These are phyloP conservation scores for Cyanidiococcus yangmingshanensis DNA, from an alignment of 23 red algal species.

Conservation along the genomic window DNA sequence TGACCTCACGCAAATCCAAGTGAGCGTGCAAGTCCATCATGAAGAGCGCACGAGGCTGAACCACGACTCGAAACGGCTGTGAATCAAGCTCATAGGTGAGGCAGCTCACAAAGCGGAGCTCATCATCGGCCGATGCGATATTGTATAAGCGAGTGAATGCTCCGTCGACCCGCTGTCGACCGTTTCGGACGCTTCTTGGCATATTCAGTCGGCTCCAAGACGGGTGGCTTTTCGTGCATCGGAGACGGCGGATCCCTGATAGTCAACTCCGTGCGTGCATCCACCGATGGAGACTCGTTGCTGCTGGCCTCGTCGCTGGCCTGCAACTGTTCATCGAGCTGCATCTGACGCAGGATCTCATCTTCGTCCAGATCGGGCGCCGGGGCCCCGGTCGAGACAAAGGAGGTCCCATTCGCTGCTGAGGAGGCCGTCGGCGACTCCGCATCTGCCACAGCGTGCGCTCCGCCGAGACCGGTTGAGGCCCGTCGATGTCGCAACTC, in stretches of 20 bases:
- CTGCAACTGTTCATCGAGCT: slow-evolving; percentile 10
- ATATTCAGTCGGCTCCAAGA: neutral
- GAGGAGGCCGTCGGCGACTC: neutral
- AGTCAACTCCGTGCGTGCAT: neutral
- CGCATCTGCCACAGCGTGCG: neutral
- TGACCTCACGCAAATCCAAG: slow-evolving; percentile 49
- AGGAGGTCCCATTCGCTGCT: neutral
- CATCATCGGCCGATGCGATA: neutral
- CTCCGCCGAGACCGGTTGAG: neutral
- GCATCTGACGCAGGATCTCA: slow-evolving; percentile 26
- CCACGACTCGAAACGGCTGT: slow-evolving; percentile 27
- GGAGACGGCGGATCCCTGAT: neutral
- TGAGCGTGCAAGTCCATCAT: slow-evolving; percentile 69
- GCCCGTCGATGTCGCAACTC: neutral
- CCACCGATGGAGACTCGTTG: neutral
- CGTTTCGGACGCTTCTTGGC: neutral
- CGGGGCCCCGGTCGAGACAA: neutral
- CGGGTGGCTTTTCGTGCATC: neutral
- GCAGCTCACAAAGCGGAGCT: slow-evolving; percentile 16
- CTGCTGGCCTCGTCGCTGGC: slow-evolving; percentile 10
- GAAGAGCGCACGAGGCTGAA: slow-evolving; percentile 40
- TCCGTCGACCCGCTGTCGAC: neutral
- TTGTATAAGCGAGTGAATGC: slow-evolving; percentile 16
- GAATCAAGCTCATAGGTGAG: slow-evolving; percentile 14
- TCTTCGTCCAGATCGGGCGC: neutral